phyloP scores from a whole-genome alignment of 2,329 filamentous ascomycete genomes.

The Aspergillus uvarum region DNA sequence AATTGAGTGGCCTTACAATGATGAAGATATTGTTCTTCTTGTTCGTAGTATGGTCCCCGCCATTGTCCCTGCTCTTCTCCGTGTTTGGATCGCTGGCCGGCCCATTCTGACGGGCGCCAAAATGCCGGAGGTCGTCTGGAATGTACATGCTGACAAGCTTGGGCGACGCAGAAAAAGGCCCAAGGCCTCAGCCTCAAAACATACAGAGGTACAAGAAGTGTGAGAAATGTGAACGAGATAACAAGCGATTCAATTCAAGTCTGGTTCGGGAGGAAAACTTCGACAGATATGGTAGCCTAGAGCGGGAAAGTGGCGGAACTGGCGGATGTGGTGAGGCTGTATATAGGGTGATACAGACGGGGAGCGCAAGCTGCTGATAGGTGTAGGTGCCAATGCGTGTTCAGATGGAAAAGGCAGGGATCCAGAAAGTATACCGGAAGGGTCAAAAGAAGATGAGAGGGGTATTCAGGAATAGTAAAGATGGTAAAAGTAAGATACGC shows the following conservation, averaged over 20 bases:
- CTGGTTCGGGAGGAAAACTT: constrained; percentile 1
- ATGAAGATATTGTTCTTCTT: constrained; percentile 30
- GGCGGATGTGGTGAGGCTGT: constrained; percentile 5
- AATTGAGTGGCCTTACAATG: constrained; percentile 25
- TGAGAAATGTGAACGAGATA: background rate
- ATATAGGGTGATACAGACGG: background rate
- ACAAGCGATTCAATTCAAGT: background rate
- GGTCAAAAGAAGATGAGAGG: background rate
- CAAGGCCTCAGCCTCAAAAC: constrained; percentile 8
- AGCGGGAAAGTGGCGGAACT: constrained; percentile 5
- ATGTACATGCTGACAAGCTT: constrained; percentile 22
- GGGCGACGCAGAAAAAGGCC: constrained; percentile 10
- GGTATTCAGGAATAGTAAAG: background rate
- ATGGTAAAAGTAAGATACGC: background rate
- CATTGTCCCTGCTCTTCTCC: background rate
- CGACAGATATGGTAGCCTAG: constrained; percentile 2
- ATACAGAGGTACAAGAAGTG: constrained; percentile 6
- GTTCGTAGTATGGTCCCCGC: background rate
- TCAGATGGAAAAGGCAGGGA: background rate
- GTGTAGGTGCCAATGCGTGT: background rate
- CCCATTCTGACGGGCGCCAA: constrained; percentile 19
- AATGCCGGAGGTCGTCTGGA: constrained; percentile 18
- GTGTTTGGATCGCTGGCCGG: background rate
- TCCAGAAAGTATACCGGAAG: background rate
- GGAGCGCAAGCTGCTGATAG: background rate